Evolutionary conservation across 768 basidiomycete species (phyloP).

Genomic region (Termitomyces sp.): DNA sequence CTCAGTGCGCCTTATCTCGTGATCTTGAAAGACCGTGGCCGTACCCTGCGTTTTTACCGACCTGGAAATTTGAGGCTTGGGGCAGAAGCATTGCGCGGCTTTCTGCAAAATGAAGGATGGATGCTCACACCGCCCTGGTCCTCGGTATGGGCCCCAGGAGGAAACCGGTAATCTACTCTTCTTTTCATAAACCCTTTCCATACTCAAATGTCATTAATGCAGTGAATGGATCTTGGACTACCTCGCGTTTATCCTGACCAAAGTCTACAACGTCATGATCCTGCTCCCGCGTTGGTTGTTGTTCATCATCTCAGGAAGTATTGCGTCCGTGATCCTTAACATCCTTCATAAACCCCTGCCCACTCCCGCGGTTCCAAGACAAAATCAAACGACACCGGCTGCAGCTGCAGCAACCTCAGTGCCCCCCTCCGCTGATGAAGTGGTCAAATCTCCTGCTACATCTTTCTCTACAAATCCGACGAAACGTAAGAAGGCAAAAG

Average conservation of each 20-base stretch:
- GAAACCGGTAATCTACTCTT: slow-evolving; percentile 46
- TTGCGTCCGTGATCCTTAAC: slow-evolving; percentile 65
- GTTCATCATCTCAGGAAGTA: slow-evolving; percentile 56
- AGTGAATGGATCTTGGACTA: slow-evolving; percentile 70
- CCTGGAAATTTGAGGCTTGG: slow-evolving; percentile 57
- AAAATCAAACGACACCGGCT: background rate
- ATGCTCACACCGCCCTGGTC: slow-evolving; percentile 63
- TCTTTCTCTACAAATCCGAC: slow-evolving; percentile 7
- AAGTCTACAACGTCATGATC: slow-evolving; percentile 46
- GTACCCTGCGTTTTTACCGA: slow-evolving; percentile 77
- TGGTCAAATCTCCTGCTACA: slow-evolving; percentile 2
- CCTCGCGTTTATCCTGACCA: slow-evolving; percentile 43
- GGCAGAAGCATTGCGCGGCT: slow-evolving; percentile 56
- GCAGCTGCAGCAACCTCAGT: background rate
- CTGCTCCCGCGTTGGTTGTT: slow-evolving; percentile 70
- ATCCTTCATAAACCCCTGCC: slow-evolving; percentile 45
- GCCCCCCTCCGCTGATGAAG: background rate
- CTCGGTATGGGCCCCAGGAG: slow-evolving; percentile 68
- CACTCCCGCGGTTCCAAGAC: background rate
- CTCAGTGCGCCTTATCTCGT: slow-evolving; percentile 74
- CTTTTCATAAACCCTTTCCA: background rate
- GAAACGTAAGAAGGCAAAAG: slow-evolving; percentile 14
- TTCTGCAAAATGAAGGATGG: slow-evolving; percentile 64
- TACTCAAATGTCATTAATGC: background rate
- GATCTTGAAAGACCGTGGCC: slow-evolving; percentile 64